Evolutionary conservation across 208 protist genomes (phyloP).

Genomic region (Angomonas desouzai): DNA sequence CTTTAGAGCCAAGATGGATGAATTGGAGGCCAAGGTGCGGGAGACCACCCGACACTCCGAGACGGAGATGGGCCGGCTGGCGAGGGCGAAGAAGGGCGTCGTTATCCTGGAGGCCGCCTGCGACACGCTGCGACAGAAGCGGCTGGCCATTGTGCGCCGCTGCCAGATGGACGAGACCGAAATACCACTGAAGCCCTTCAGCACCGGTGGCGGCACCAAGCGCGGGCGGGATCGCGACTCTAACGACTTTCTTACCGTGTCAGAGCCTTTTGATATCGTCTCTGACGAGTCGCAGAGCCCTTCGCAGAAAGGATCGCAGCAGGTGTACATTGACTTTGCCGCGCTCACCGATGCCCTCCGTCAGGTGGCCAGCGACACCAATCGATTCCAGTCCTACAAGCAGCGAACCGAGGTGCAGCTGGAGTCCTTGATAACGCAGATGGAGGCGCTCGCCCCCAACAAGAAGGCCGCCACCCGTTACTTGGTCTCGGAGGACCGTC

Average conservation of each 20-base stretch:
- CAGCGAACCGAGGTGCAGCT: slow-evolving; percentile 49
- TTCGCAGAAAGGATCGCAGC: slow-evolving; percentile 13
- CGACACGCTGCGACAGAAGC: slow-evolving; percentile 71
- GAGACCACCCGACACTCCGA: slow-evolving; percentile 42
- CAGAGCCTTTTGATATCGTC: slow-evolving; percentile 52
- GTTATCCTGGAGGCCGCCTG: slow-evolving; percentile 72
- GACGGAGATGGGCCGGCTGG: slow-evolving; percentile 49
- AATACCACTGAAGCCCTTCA: slow-evolving; percentile 49
- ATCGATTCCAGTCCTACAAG: slow-evolving; percentile 55
- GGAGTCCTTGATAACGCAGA: slow-evolving; percentile 50
- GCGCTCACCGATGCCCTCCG: slow-evolving; percentile 46
- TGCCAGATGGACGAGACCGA: slow-evolving; percentile 87
- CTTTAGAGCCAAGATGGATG: slow-evolving; percentile 40
- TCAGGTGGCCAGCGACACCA: slow-evolving; percentile 32
- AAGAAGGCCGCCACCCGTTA: slow-evolving; percentile 69
- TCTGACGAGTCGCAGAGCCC: slow-evolving; percentile 7
- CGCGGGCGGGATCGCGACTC: slow-evolving; percentile 27
- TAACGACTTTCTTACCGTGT: slow-evolving; percentile 20
- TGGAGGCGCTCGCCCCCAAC: slow-evolving; percentile 83
- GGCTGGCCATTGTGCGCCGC: slow-evolving; percentile 68
- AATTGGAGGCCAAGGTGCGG: slow-evolving; percentile 62
- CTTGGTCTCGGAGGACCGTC: slow-evolving; percentile 54
- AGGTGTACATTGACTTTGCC: slow-evolving; percentile 73
- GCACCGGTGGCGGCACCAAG: slow-evolving; percentile 36
- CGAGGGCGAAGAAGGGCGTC: slow-evolving; percentile 55